Evolutionary conservation across 2,329 filamentous ascomycete species (phyloP).

Genomic region (Claviceps citrina): DNA sequence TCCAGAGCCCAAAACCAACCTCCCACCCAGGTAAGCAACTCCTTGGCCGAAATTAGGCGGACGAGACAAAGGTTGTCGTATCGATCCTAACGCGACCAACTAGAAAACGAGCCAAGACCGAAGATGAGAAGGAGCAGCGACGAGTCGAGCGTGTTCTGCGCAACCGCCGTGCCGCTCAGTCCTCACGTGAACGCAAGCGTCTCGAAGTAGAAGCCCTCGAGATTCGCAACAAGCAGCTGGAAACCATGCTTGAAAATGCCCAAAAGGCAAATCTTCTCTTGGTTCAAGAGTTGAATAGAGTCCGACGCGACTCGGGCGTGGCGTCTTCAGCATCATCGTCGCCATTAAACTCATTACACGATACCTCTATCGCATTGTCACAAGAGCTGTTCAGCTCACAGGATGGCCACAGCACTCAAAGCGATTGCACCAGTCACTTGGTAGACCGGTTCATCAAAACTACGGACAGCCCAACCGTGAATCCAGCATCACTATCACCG

Average conservation of each 20-base stretch:
- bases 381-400: conserved; percentile 41
- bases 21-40: conserved; percentile 63
- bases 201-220: conserved; percentile 77
- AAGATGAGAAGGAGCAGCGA: conserved; percentile 96
- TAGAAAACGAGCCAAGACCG: conserved; percentile 94
- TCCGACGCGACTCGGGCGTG: conserved; percentile 29
- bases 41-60: not conserved
- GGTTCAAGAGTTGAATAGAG: conserved; percentile 33
- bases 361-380: conserved; percentile 40
- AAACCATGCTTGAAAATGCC: conserved; percentile 44
- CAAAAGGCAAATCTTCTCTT: conserved; percentile 37
- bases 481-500: conserved; percentile 47
- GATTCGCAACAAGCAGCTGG: conserved; percentile 55
- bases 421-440: conserved; percentile 18
- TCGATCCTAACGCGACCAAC: conserved; percentile 8
- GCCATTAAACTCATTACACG: conserved; percentile 27
- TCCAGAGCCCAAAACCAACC: conserved; percentile 88
- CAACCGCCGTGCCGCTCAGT: conserved; percentile 90
- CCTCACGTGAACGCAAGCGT: conserved; percentile 85
- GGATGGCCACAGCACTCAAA: conserved; percentile 19
- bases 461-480: conserved; percentile 33
- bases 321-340: conserved; percentile 25
- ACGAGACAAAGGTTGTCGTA: not conserved
- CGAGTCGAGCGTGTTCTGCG: conserved; percentile 93
- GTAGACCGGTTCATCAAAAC: conserved; percentile 29